phyloP scores from a whole-genome alignment of 345 rosid species.

The Lepidium aucheri region DNA sequence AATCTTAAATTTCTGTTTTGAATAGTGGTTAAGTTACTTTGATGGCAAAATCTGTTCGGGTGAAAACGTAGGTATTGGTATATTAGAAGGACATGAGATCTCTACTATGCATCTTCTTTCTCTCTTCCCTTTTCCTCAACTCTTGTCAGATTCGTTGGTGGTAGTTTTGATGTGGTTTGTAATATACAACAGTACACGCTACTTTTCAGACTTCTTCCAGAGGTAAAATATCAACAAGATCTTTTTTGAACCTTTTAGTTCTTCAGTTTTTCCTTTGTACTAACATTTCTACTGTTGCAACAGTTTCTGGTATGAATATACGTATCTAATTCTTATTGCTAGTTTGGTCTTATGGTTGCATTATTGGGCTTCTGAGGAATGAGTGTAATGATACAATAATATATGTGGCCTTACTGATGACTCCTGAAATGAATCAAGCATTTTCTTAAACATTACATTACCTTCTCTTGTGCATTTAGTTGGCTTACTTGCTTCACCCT shows the following conservation, averaged over 20 bases:
- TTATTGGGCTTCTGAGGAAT: not conserved
- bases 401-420: not conserved
- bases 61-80: not conserved
- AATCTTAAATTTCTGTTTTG: not conserved
- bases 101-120: not conserved
- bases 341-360: not conserved
- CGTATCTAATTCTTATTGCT: not conserved
- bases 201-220: conserved; percentile 48
- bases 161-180: conserved; percentile 81
- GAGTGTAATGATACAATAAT: not conserved
- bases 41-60: not conserved
- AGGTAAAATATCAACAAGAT: conserved; percentile 33
- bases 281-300: not conserved
- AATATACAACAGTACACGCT: conserved; percentile 59
- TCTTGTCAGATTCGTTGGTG: conserved; percentile 61
- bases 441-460: not conserved
- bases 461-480: conserved; percentile 2
- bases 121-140: conserved; percentile 35
- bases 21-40: not conserved
- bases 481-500: not conserved
- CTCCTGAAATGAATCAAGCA: not conserved
- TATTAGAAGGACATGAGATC: not conserved
- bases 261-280: not conserved
- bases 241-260: not conserved
- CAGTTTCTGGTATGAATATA: not conserved